phyloP scores from a whole-genome alignment of 148 eudicot genomes.

The Limonium bicolor region DNA sequence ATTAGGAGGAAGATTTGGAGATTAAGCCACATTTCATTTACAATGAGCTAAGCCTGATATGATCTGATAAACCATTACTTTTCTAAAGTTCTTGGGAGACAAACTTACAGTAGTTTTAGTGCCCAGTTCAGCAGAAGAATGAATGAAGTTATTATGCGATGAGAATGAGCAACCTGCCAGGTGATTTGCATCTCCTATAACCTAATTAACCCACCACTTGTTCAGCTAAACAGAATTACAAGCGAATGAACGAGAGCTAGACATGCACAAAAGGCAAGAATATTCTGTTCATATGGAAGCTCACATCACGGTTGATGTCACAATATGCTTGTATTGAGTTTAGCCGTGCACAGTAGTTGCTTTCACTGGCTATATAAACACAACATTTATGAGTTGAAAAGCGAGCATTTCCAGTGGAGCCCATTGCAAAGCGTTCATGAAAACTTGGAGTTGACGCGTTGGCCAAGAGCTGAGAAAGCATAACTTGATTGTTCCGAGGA shows the following conservation, averaged over 20 bases:
- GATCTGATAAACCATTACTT: no score
- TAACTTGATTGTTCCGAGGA: slow-evolving; percentile 23
- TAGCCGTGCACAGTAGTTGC: slow-evolving; percentile 83
- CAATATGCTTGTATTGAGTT: slow-evolving; percentile 83
- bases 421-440: slow-evolving; percentile 61
- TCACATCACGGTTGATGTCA: slow-evolving; percentile 95
- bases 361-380: slow-evolving; percentile 76
- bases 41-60: no score
- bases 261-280: neutral
- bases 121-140: slow-evolving; percentile 82
- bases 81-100: no score
- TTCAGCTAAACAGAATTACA: slow-evolving; percentile 1
- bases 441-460: slow-evolving; percentile 89
- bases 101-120: slow-evolving; percentile 75
- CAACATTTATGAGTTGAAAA: slow-evolving; percentile 80
- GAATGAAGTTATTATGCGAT: slow-evolving; percentile 69
- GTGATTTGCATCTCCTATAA: slow-evolving; percentile 82
- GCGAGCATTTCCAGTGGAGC: slow-evolving; percentile 44
- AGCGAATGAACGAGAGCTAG: neutral
- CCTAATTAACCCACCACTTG: slow-evolving; percentile 42
- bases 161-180: slow-evolving; percentile 77
- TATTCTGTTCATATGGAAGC: slow-evolving; percentile 13
- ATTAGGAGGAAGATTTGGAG: neutral
- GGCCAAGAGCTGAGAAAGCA: slow-evolving; percentile 78
- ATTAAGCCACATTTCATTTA: no score